Conservation (phyloP, 306 rosid genomes). For the Senna siamea region DNA sequence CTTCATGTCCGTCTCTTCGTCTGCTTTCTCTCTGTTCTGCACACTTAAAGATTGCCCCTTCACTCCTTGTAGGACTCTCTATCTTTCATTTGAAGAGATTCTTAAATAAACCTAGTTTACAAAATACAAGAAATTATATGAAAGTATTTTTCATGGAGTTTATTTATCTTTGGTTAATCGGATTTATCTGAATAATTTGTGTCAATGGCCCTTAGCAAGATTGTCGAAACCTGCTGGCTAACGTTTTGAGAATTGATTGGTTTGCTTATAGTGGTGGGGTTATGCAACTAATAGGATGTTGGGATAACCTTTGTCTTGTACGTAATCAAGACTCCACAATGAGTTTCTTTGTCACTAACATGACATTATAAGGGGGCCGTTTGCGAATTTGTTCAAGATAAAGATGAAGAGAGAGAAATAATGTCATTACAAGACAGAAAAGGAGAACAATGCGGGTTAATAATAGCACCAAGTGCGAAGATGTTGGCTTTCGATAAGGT, state of each 20-base stretch:
- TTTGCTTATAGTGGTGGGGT: slow-evolving; percentile 53
- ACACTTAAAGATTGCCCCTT: slow-evolving; percentile 35
- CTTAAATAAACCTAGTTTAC: background rate
- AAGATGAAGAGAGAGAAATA: background rate
- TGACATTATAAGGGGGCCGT: slow-evolving; percentile 8
- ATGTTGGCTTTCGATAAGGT: background rate
- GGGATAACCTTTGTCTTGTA: slow-evolving; percentile 45
- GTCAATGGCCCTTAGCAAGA: slow-evolving; percentile 26
- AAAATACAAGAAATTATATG: background rate
- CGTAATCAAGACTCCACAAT: slow-evolving; percentile 32
- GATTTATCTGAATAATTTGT: too few relatives aligned
- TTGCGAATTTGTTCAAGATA: background rate
- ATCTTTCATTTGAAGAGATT: slow-evolving; percentile 41
- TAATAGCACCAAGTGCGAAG: background rate
- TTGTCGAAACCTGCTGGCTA: slow-evolving; percentile 33
- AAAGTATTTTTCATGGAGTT: too few relatives aligned
- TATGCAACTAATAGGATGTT: slow-evolving; percentile 36
- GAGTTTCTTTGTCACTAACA: slow-evolving; percentile 10
- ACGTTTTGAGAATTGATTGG: slow-evolving; percentile 38
- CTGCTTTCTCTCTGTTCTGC: slow-evolving; percentile 31
- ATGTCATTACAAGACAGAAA: background rate
- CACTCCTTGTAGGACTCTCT: slow-evolving; percentile 41
- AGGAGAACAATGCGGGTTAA: background rate
- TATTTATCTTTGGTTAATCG: too few relatives aligned
- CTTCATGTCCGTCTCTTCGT: slow-evolving; percentile 38